Evolutionary conservation across 192 early-diverging fungal species (phyloP), one percentile per base, ranked within the genome.

Genomic region (Coemansia sp.): DNA sequence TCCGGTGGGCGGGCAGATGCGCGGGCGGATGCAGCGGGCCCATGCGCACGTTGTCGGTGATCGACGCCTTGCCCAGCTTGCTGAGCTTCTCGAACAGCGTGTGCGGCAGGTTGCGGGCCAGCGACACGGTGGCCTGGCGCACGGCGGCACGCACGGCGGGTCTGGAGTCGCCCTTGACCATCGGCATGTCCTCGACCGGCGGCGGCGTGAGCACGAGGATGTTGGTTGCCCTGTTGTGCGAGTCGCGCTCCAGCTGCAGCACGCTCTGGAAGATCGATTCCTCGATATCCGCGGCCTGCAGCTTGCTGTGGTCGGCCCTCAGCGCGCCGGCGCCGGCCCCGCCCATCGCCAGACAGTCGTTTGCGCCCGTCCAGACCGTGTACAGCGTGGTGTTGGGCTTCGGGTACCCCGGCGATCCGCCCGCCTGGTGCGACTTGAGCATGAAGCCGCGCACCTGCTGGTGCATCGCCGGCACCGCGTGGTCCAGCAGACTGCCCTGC

Each of bases 361-460:
- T 77, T 58, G 75, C 75, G 45, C 80, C 80, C 0, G 80, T 82
- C 80, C 80, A 82, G 44, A 82, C 40, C 7, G 74, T 82, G 60
- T 82, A 82, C 32, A 82, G 74, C 20, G 80, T 82, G 2, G 67
- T 65, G 17, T 82, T 71, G 5, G 67, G n/a, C 16, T 61, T 50
- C 5, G 74, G 71, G 6, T 82, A 82, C 10, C 51, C 51, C 4
- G 25, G 25, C 25, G 25, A 25, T 25, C 25, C 25, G 17, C 67
- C 73, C 7, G 63, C 49, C 4, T 64, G 69, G 54, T 75, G 80
- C 50, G 80, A 71, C 68, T 82, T 82, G 20, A 71, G 48, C 63
- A 82, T 77, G 43, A 77, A 82, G 9, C 80, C 80, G 42, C 75
- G 80, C 4, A 82, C 75, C 43, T 82, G 80, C 71, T 82, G 80